Conservation (phyloP, 768 basidiomycete genomes). For the Leucogyrophana mollusca region DNA sequence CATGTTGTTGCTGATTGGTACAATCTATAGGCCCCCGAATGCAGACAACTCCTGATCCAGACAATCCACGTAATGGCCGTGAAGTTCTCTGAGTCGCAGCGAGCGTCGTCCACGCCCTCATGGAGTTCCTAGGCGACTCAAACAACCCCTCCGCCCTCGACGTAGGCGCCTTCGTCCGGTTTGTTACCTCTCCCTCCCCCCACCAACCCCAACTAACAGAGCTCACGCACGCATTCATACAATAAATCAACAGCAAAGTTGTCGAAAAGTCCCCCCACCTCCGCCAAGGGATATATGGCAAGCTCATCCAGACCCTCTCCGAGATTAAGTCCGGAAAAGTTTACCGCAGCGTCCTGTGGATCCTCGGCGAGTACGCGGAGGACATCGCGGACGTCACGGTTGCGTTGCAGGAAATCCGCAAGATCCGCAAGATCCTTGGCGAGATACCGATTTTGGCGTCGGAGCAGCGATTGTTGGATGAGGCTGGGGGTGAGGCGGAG, state of each 20-base stretch:
- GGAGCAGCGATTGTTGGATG: constrained; percentile 81
- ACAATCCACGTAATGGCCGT: constrained; percentile 96
- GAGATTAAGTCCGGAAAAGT: constrained; percentile 97
- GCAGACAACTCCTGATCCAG: constrained; percentile 94
- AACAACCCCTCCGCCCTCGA: constrained; percentile 95
- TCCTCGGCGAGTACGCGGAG: constrained; percentile 94
- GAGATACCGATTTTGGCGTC: constrained; percentile 97
- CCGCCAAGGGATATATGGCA: constrained; percentile 78
- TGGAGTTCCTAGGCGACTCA: constrained; percentile 94
- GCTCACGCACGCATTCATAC: constrained; percentile 1
- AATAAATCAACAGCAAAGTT: constrained; percentile 65
- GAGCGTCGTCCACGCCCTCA: constrained; percentile 88
- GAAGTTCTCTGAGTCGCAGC: constrained; percentile 97
- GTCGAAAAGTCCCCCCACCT: constrained; percentile 96
- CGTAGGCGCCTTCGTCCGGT: constrained; percentile 83
- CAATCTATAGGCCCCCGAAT: constrained; percentile 74
- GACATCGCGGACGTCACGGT: constrained; percentile 62
- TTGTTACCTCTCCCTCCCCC: constrained; percentile 23
- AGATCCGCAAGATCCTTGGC: constrained; percentile 81
- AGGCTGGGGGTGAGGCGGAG: constrained; percentile 57
- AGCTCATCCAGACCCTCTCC: constrained; percentile 74
- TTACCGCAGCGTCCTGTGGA: constrained; percentile 95
- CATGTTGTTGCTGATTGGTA: not conserved
- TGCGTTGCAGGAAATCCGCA: constrained; percentile 76
- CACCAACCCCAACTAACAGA: not conserved